phyloP scores from a whole-genome alignment of 257 asterid species.

The Lavandula angustifolia region DNA sequence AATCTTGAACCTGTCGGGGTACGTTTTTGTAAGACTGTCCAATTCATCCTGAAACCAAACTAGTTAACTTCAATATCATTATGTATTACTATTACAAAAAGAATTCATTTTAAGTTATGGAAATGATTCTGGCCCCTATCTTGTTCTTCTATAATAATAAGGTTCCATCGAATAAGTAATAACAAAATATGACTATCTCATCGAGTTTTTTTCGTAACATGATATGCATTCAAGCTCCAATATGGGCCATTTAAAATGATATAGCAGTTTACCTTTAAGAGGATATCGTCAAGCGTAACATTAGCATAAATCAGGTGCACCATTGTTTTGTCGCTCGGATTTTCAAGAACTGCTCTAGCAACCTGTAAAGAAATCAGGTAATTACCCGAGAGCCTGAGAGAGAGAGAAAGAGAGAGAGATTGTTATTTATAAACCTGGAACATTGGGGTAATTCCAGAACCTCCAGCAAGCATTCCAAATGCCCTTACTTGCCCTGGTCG shows the following conservation, averaged over 20 bases:
- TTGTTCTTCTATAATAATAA: slow-evolving; percentile 5
- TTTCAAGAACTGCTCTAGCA: slow-evolving; percentile 79
- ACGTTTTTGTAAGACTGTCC: slow-evolving; percentile 58
- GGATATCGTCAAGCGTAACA: slow-evolving; percentile 74
- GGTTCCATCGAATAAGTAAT: not conserved
- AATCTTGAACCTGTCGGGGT: slow-evolving; percentile 60
- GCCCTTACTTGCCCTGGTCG: slow-evolving; percentile 58
- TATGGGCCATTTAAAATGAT: not conserved
- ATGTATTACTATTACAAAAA: not conserved
- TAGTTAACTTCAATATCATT: not conserved
- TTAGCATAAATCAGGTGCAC: slow-evolving; percentile 89
- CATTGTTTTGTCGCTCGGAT: slow-evolving; percentile 68
- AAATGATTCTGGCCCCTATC: not conserved
- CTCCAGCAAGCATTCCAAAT: slow-evolving; percentile 67
- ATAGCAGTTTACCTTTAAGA: slow-evolving; percentile 57
- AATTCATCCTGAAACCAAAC: slow-evolving; percentile 66
- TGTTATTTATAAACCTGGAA: slow-evolving; percentile 45
- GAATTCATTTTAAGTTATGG: not conserved
- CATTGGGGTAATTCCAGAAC: slow-evolving; percentile 66
- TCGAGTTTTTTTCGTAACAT: not conserved
- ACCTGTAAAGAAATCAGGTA: slow-evolving; percentile 46
- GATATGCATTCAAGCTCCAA: not conserved
- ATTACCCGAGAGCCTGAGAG: not conserved
- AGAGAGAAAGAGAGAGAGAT: not conserved
- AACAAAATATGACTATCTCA: not conserved